Evolutionary conservation across 805 yeast species (phyloP).

Genomic region (Pichia heedii): DNA sequence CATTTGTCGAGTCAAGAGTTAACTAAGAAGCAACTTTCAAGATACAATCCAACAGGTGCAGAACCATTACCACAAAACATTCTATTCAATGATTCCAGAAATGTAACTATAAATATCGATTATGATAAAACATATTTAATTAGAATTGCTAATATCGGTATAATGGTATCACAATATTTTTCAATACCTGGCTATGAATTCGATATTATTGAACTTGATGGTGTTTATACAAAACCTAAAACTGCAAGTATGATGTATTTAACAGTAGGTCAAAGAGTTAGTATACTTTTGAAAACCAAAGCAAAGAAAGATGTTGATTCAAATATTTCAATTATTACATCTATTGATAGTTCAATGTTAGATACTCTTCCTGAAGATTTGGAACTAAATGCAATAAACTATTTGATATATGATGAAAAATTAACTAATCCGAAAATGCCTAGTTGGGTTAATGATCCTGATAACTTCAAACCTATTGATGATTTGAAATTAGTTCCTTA

Average conservation of each 20-base stretch:
- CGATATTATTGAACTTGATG: constrained; percentile 68
- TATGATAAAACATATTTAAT: constrained; percentile 55
- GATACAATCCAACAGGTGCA: constrained; percentile 78
- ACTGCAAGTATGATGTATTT: constrained; percentile 48
- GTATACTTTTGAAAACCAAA: constrained; percentile 58
- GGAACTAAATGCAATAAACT: constrained; percentile 44
- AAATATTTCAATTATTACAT: constrained; percentile 55
- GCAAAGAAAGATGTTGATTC: constrained; percentile 23
- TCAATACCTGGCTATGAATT: constrained; percentile 64
- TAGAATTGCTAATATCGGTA: constrained; percentile 58
- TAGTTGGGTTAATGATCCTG: constrained; percentile 17
- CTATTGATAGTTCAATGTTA: constrained; percentile 57
- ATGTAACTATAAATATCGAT: constrained; percentile 45
- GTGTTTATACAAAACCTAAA: constrained; percentile 54
- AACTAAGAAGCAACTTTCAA: constrained; percentile 39
- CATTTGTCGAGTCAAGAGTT: constrained; percentile 44
- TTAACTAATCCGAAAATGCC: constrained; percentile 18
- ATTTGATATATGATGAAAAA: constrained; percentile 39
- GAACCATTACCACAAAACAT: constrained; percentile 70
- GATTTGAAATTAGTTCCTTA: constrained; percentile 40
- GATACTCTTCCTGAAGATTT: constrained; percentile 58
- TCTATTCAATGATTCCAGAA: constrained; percentile 56
- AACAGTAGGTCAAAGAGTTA: constrained; percentile 76
- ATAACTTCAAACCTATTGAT: constrained; percentile 29
- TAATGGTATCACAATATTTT: constrained; percentile 66